Conservation (phyloP, 768 basidiomycete species). For the Calocybe cyanea region DNA sequence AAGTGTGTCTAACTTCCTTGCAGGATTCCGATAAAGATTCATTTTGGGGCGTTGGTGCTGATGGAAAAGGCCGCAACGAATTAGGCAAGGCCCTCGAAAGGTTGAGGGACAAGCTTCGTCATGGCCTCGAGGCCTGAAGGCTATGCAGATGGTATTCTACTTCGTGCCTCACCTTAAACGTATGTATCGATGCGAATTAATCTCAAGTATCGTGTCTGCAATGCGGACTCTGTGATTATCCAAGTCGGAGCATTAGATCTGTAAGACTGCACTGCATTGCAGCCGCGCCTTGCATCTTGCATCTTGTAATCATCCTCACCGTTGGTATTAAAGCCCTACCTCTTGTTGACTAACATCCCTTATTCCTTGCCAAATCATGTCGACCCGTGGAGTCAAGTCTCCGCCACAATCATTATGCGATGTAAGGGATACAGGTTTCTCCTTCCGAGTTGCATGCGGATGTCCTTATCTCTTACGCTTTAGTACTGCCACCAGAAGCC, state of each 20-base stretch:
- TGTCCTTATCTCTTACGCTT: constrained; percentile 9
- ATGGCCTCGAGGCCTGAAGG: not conserved
- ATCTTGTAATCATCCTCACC: not conserved
- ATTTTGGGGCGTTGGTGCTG: constrained; percentile 74
- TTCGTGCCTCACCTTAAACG: constrained; percentile 20
- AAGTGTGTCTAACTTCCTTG: constrained; percentile 6
- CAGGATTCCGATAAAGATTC: constrained; percentile 74
- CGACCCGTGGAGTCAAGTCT: constrained; percentile 10
- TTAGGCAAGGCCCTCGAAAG: constrained; percentile 68
- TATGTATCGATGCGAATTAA: constrained; percentile 37
- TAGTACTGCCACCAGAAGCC: constrained; percentile 52
- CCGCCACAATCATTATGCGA: constrained; percentile 36
- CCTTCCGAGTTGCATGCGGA: not conserved
- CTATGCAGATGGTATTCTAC: not conserved
- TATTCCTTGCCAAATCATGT: constrained; percentile 5
- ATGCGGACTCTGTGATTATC: constrained; percentile 41
- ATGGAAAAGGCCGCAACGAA: constrained; percentile 66
- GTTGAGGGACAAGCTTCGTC: constrained; percentile 53
- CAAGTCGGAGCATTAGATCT: constrained; percentile 36
- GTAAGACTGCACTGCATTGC: too few relatives aligned
- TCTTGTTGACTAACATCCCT: constrained; percentile 1
- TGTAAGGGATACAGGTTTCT: constrained; percentile 24
- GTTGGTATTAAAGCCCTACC: constrained; percentile 11
- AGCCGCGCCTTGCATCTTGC: not conserved
- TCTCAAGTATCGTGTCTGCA: constrained; percentile 42